These are phyloP conservation scores for Cajanus cajan DNA, from an alignment of 306 rosid species.

Conservation along the genomic window DNA sequence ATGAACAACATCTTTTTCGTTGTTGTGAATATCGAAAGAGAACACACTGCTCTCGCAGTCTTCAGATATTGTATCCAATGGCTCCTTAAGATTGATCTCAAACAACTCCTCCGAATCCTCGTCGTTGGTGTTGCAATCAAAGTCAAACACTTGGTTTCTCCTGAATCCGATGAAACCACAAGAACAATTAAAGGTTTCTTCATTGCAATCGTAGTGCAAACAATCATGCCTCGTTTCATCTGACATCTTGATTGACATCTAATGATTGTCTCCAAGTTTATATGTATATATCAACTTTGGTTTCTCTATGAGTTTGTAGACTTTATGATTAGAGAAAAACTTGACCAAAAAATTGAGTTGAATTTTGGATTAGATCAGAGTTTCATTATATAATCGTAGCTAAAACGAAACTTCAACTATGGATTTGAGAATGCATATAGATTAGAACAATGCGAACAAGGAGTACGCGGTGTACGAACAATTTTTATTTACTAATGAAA, in stretches of 20 bases:
- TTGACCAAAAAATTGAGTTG: neutral
- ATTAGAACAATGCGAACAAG: neutral
- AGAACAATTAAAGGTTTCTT: neutral
- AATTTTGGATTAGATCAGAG: neutral
- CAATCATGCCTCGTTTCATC: neutral
- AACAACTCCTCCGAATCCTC: conserved; percentile 32
- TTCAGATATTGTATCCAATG: conserved; percentile 46
- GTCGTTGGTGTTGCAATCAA: conserved; percentile 15
- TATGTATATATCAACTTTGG: neutral
- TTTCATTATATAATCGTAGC: neutral
- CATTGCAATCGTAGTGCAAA: neutral
- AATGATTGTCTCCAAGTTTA: neutral
- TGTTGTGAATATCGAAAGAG: conserved; percentile 30
- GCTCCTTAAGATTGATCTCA: conserved; percentile 28
- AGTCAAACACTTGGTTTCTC: conserved; percentile 23
- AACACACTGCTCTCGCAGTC: conserved; percentile 47
- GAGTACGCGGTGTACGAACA: neutral
- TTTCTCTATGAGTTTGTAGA: neutral
- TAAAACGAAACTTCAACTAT: neutral
- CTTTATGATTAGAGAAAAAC: neutral
- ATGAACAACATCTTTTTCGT: conserved; percentile 46
- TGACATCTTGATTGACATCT: neutral
- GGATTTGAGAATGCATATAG: neutral
- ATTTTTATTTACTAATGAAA: neutral
- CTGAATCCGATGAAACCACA: conserved; percentile 26